Percentiles rank a stretch among this genome's conserved stretches.
phyloP scores from a whole-genome alignment of 176 grass and related monocot species.

The Paspalum notatum region DNA sequence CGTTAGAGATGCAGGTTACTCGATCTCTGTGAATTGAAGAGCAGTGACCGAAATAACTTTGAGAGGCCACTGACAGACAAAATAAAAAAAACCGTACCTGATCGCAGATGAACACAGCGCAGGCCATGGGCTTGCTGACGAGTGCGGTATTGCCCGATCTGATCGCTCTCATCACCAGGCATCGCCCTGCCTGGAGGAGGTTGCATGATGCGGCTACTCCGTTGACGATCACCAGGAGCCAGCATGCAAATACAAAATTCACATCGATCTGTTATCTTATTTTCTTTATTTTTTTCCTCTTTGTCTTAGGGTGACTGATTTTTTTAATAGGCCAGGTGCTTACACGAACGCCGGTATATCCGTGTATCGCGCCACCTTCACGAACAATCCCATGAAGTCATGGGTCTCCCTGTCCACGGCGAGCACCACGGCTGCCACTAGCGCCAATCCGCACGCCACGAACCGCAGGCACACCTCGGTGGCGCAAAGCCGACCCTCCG shows the following conservation, averaged over 20 bases:
- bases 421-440: not conserved
- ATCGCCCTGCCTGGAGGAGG: not conserved
- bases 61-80: too few species aligned
- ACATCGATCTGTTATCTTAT: too few species aligned
- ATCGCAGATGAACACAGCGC: not conserved
- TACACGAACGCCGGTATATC: not conserved
- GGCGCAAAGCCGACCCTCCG: not conserved
- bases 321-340: too few species aligned
- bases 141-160: not conserved
- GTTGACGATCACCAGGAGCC: not conserved
- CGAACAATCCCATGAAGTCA: not conserved
- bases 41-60: too few species aligned
- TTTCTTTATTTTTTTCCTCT: too few species aligned
- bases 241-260: not conserved
- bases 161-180: not conserved
- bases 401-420: not conserved
- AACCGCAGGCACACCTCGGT: not conserved
- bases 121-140: not conserved
- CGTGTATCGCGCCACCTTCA: not conserved
- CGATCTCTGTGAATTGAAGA: too few species aligned
- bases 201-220: not conserved
- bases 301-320: too few species aligned
- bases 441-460: not conserved
- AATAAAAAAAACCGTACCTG: too few species aligned
- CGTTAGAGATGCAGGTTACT: too few species aligned